These are phyloP conservation scores for Microthlaspi erraticum DNA, from an alignment of 345 rosid species.

Conservation along the genomic window DNA sequence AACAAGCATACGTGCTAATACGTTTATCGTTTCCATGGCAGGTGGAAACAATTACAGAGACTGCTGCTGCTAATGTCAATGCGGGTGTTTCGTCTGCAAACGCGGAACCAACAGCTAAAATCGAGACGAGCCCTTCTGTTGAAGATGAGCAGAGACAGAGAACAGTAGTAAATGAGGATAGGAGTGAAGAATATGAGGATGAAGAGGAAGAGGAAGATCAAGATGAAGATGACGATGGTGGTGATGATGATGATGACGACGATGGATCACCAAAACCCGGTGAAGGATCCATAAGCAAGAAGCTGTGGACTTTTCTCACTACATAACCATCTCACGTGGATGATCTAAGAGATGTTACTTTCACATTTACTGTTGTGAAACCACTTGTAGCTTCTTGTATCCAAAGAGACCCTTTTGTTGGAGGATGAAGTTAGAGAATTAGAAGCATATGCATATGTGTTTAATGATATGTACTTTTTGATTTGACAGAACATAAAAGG, in stretches of 20 bases:
- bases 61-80: constrained; percentile 42
- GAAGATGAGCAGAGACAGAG: constrained; percentile 59
- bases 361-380: constrained; percentile 42
- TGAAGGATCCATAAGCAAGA: constrained; percentile 71
- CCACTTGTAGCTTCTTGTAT: constrained; percentile 35
- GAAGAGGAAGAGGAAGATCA: constrained; percentile 36
- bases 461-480: constrained; percentile 31
- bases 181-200: constrained; percentile 41
- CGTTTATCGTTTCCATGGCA: constrained; percentile 39
- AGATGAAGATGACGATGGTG: constrained; percentile 48
- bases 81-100: constrained; percentile 45
- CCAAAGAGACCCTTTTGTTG: constrained; percentile 36
- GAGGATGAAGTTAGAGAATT: constrained; percentile 27
- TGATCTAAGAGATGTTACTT: constrained; percentile 39
- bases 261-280: constrained; percentile 60
- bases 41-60: constrained; percentile 46
- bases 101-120: constrained; percentile 48
- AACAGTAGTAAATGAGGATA: constrained; percentile 50
- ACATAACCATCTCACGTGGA: constrained; percentile 49
- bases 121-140: constrained; percentile 38
- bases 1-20: constrained; percentile 22
- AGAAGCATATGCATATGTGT: constrained; percentile 40
- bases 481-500: constrained; percentile 39
- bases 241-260: constrained; percentile 43
- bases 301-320: constrained; percentile 83